phyloP scores from a whole-genome alignment of 208 protist species.

The Phytomonas serpens region DNA sequence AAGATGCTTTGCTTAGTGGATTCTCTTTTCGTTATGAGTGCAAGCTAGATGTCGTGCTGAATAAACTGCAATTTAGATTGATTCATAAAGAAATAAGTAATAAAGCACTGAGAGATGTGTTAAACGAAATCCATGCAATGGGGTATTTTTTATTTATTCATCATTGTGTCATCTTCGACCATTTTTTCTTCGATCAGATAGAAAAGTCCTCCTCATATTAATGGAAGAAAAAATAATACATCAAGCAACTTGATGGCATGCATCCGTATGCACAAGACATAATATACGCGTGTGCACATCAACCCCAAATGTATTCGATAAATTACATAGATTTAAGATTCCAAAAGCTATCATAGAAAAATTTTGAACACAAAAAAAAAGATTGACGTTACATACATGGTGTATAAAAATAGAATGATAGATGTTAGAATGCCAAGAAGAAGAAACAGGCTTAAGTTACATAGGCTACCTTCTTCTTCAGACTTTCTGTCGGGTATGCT shows the following conservation, averaged over 20 bases:
- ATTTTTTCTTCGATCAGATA: neutral
- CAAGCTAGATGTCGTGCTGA: conserved; percentile 1
- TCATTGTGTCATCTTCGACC: neutral
- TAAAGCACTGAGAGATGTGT: conserved; percentile 6
- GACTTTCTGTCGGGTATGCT: neutral
- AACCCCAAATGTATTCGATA: conserved; percentile 2
- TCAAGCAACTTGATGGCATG: conserved; percentile 2
- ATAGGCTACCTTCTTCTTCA: conserved; percentile 7
- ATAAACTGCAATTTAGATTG: conserved; percentile 11
- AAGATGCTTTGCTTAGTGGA: neutral
- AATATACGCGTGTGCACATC: neutral
- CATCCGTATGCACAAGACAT: neutral
- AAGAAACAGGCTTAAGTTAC: conserved; percentile 17
- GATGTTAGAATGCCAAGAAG: neutral
- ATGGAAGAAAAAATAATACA: conserved; percentile 12
- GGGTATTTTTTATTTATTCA: neutral
- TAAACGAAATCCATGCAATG: neutral
- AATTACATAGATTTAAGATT: conserved; percentile 11
- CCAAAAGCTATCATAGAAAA: conserved; percentile 10
- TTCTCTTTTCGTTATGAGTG: conserved; percentile 1
- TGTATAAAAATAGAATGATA: neutral
- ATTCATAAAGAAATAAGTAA: neutral
- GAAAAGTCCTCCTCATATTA: neutral
- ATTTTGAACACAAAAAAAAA: neutral
- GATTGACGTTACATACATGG: conserved; percentile 4